A percentile compares a stretch with the other conserved stretches of the same genome.
phyloP scores from a whole-genome alignment of 805 yeast genomes.

The Sugiyamaella marilandica region DNA sequence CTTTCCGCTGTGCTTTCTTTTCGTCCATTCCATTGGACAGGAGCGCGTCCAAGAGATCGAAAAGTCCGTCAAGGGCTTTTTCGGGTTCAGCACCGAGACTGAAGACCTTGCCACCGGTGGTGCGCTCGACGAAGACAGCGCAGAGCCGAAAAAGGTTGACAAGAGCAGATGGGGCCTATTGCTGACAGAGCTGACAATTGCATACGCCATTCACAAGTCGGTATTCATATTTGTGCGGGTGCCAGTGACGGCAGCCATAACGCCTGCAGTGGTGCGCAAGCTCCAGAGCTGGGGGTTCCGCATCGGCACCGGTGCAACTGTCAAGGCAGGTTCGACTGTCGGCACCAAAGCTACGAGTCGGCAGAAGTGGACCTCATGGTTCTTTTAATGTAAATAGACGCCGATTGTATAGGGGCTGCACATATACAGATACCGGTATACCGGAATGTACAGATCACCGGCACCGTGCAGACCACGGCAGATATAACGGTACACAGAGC shows the following conservation, averaged over 20 bases:
- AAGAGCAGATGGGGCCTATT: conserved; percentile 38
- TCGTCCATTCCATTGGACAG: conserved; percentile 85
- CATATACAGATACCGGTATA: too few relatives aligned
- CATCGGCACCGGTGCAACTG: conserved; percentile 50
- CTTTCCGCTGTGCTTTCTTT: conserved; percentile 71
- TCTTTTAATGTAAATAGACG: conserved; percentile 37
- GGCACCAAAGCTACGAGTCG: conserved; percentile 49
- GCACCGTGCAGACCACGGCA: too few relatives aligned
- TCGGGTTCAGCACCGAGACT: conserved; percentile 54
- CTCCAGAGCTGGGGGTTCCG: conserved; percentile 77
- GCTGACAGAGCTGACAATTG: conserved; percentile 81
- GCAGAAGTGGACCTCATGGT: conserved; percentile 58
- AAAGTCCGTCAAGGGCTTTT: conserved; percentile 49
- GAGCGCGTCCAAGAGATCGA: conserved; percentile 70
- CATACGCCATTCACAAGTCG: conserved; percentile 90
- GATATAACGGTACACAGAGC: too few relatives aligned
- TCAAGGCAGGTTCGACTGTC: conserved; percentile 34
- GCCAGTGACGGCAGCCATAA: conserved; percentile 87
- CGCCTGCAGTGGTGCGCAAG: conserved; percentile 67
- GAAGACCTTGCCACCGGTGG: conserved; percentile 14
- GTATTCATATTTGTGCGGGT: conserved; percentile 69
- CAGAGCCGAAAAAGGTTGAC: conserved; percentile 6
- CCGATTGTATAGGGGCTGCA: too few relatives aligned
- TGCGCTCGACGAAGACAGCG: conserved; percentile 13
- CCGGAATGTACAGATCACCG: too few relatives aligned